phyloP scores from a whole-genome alignment of 1,284 basidiomycete genomes.

The Cryptococcus deneoformans region DNA sequence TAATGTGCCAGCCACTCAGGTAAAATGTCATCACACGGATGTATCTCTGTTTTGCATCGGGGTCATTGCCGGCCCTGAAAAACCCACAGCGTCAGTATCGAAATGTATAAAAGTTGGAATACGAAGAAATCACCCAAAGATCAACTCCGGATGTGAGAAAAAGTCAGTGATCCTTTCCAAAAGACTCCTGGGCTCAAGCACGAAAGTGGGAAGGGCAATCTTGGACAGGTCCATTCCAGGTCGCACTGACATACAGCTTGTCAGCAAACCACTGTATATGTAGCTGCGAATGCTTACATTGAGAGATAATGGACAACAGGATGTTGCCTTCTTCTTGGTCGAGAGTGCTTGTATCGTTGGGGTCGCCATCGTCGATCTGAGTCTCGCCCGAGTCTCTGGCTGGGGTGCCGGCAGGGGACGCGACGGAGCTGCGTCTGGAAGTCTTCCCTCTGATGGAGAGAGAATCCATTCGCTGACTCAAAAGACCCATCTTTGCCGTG shows the following conservation, averaged over 20 bases:
- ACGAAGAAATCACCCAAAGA: slow-evolving; percentile 58
- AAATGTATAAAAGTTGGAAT: too few relatives aligned
- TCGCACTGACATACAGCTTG: slow-evolving; percentile 73
- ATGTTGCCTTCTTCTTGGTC: slow-evolving; percentile 52
- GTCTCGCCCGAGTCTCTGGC: slow-evolving; percentile 9
- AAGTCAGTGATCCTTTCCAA: slow-evolving; percentile 98
- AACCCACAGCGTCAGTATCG: too few relatives aligned
- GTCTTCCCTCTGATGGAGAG: slow-evolving; percentile 16
- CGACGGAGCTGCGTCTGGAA: slow-evolving; percentile 15
- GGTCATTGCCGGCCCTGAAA: slow-evolving; percentile 39
- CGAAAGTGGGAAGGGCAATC: slow-evolving; percentile 91
- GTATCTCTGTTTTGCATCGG: slow-evolving; percentile 86
- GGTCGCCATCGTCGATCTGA: slow-evolving; percentile 32
- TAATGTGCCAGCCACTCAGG: slow-evolving; percentile 98
- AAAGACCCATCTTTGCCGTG: slow-evolving; percentile 25
- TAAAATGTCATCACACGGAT: slow-evolving; percentile 91
- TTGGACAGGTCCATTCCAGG: slow-evolving; percentile 91
- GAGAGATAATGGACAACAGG: slow-evolving; percentile 45
- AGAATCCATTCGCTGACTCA: slow-evolving; percentile 28
- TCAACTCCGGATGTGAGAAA: slow-evolving; percentile 94
- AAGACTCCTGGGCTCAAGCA: slow-evolving; percentile 84
- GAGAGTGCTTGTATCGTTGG: slow-evolving; percentile 45
- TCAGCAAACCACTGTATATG: background rate
- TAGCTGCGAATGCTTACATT: slow-evolving; percentile 37
- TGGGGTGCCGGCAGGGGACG: background rate